A percentile compares a stretch with the other conserved stretches of the same genome.
phyloP scores from a whole-genome alignment of 2,329 filamentous ascomycete genomes.

The Graphilbum ipis-grandicollis region DNA sequence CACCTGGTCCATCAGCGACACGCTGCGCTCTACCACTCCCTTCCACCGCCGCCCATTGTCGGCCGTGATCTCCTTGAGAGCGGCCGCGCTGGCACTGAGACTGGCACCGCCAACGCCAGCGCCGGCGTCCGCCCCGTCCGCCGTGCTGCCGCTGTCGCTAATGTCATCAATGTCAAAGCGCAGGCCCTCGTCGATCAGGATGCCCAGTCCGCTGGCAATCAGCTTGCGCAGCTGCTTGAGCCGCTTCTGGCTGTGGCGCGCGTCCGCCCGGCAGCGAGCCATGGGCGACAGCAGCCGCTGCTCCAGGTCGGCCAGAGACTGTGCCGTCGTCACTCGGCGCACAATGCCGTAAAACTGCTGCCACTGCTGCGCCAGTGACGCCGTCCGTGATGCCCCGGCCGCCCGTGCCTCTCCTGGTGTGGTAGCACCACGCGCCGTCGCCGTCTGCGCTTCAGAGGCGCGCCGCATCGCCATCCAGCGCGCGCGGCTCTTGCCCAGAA shows the following conservation, averaged over 20 bases:
- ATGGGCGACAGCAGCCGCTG: conserved; percentile 62
- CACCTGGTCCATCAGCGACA: conserved; percentile 74
- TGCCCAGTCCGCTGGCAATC: conserved; percentile 71
- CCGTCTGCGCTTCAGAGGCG: background rate
- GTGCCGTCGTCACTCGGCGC: conserved; percentile 54
- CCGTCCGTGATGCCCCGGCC: too few relatives aligned
- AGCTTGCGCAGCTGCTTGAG: conserved; percentile 60
- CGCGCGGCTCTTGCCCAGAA: conserved; percentile 44
- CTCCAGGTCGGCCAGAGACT: conserved; percentile 54
- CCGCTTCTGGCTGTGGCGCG: conserved; percentile 52
- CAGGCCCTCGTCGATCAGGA: conserved; percentile 74
- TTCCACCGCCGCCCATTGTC: conserved; percentile 39
- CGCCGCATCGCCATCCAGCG: conserved; percentile 19
- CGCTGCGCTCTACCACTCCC: conserved; percentile 59
- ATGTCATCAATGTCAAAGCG: conserved; percentile 36
- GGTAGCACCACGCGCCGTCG: too few relatives aligned
- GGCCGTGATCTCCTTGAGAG: conserved; percentile 18
- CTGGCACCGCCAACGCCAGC: background rate
- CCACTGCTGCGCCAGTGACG: conserved; percentile 34
- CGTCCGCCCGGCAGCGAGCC: conserved; percentile 56
- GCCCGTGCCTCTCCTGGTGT: too few relatives aligned
- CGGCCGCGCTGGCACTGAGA: conserved; percentile 15
- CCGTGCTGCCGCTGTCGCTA: background rate
- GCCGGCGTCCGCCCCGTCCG: background rate
- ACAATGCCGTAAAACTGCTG: conserved; percentile 67